Evolutionary conservation across 352 stramenopile genomes (phyloP), one percentile per base, ranked within the genome.

Genomic region (Thraustotheca clavata): DNA sequence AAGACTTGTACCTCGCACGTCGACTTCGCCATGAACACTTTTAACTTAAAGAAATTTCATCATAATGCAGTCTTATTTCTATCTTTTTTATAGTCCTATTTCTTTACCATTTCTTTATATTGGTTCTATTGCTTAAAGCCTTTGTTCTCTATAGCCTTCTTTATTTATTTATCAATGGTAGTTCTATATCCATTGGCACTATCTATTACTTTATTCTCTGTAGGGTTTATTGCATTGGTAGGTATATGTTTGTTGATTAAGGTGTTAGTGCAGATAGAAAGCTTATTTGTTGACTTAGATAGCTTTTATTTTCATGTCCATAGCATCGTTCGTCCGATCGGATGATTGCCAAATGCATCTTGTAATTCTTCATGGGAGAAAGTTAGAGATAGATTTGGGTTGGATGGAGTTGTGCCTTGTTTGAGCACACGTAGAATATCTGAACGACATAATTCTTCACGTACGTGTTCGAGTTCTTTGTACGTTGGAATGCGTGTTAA

Each of bases 331-430:
- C 57, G 57, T 24, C 80, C 80, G 34, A 87, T 60, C 1, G 75
- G 72, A 68, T 89, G 80, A 11, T 67, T 73, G 11, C 86, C 62
- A 49, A 89, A 89, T 0, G 81, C 76, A 34, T 87, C 77, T 35
- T 85, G 74, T 2, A 89, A 69, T 49, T 89, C 80, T 50, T 89
- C 73, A 35, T 81, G 75, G 0, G 77, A 87, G 68, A 77, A 87
- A 4, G 72, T 73, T 38, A 89, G 63, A 48, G 76, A 74, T 49
- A 88, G 66, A 49, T 76, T 67, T 12, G 79, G 79, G 65, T 86
- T 69, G 7, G 72, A 82, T 20, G 75, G 69, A 22, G 72, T 76
- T 39, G 69, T 71, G 12, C 12, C 24, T 14, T 31, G 14, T 1
- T 70, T 69, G 18, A 73, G 75, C 43, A 83, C 74, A 2, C 75